phyloP scores from a whole-genome alignment of 1,284 basidiomycete species.

The Coriolopsis trogii region DNA sequence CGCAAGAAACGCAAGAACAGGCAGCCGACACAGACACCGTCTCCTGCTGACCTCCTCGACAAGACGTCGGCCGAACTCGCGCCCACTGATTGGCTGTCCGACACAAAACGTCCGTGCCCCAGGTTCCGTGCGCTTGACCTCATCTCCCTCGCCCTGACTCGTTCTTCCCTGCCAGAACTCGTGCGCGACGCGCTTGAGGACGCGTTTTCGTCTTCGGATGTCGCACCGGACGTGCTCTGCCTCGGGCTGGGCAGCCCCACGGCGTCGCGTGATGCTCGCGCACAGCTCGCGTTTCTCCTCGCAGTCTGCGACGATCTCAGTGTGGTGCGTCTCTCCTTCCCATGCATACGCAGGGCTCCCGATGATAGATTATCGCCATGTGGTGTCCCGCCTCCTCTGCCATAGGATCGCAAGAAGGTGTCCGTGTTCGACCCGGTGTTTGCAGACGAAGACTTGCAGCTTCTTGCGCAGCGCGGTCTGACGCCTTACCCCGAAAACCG shows the following conservation, averaged over 20 bases:
- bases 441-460: slow-evolving; percentile 54
- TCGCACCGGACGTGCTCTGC: slow-evolving; percentile 45
- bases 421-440: slow-evolving; percentile 73
- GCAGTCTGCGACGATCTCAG: slow-evolving; percentile 51
- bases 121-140: slow-evolving; percentile 42
- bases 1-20: slow-evolving; percentile 37
- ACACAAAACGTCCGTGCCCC: slow-evolving; percentile 31
- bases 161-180: slow-evolving; percentile 33
- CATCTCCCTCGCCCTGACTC: slow-evolving; percentile 17
- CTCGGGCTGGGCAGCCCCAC: slow-evolving; percentile 73
- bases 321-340: slow-evolving; percentile 56
- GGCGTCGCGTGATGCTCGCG: slow-evolving; percentile 58
- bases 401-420: slow-evolving; percentile 50
- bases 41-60: slow-evolving; percentile 28
- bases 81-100: slow-evolving; percentile 30
- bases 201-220: slow-evolving; percentile 12
- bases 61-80: slow-evolving; percentile 30
- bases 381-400: slow-evolving; percentile 25
- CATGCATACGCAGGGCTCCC: slow-evolving; percentile 21
- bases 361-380: slow-evolving; percentile 23
- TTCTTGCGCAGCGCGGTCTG: slow-evolving; percentile 55
- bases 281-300: slow-evolving; percentile 68
- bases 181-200: slow-evolving; percentile 37
- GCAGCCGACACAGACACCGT: slow-evolving; percentile 18
- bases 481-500: slow-evolving; percentile 51